These are phyloP conservation scores for Thecaphora thlaspeos DNA, from an alignment of 1,284 basidiomycete species.

Conservation along the genomic window DNA sequence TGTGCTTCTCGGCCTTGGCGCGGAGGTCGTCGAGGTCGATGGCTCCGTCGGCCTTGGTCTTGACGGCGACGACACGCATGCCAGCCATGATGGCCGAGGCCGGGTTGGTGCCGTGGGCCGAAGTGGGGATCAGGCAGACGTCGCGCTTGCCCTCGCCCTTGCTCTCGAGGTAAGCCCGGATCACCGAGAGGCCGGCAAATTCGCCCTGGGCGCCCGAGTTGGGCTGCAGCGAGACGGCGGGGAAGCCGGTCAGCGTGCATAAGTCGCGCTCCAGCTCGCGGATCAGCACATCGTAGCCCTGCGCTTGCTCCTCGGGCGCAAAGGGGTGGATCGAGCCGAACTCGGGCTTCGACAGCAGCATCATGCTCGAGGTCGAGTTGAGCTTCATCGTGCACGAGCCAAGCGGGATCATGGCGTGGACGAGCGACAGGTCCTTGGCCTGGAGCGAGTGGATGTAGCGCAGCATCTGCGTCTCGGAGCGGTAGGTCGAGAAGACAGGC, in stretches of 20 bases:
- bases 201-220: slow-evolving; percentile 97
- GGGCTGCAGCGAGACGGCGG: slow-evolving; percentile 89
- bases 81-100: slow-evolving; percentile 92
- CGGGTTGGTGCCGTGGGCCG: slow-evolving; percentile 80
- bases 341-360: slow-evolving; percentile 89
- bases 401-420: slow-evolving; percentile 94
- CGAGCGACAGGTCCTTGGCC: slow-evolving; percentile 88
- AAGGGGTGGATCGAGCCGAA: slow-evolving; percentile 90
- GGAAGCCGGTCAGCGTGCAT: slow-evolving; percentile 91
- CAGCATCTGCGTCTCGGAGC: slow-evolving; percentile 96
- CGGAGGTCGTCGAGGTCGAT: slow-evolving; percentile 83
- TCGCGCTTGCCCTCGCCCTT: slow-evolving; percentile 81
- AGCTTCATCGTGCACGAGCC: slow-evolving; percentile 67
- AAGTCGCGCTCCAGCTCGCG: slow-evolving; percentile 87
- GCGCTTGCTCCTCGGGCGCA: slow-evolving; percentile 81
- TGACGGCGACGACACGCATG: slow-evolving; percentile 90
- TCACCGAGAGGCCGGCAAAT: slow-evolving; percentile 88
- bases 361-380: slow-evolving; percentile 74
- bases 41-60: slow-evolving; percentile 80
- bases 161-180: slow-evolving; percentile 88
- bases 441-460: slow-evolving; percentile 85
- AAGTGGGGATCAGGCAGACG: slow-evolving; percentile 90
- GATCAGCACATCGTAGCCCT: slow-evolving; percentile 82
- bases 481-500: slow-evolving; percentile 82
- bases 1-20: slow-evolving; percentile 84